Evolutionary conservation across 768 basidiomycete genomes (phyloP), one percentile per base, ranked within the genome.

Genomic region (Rhizopogon salebrosus): DNA sequence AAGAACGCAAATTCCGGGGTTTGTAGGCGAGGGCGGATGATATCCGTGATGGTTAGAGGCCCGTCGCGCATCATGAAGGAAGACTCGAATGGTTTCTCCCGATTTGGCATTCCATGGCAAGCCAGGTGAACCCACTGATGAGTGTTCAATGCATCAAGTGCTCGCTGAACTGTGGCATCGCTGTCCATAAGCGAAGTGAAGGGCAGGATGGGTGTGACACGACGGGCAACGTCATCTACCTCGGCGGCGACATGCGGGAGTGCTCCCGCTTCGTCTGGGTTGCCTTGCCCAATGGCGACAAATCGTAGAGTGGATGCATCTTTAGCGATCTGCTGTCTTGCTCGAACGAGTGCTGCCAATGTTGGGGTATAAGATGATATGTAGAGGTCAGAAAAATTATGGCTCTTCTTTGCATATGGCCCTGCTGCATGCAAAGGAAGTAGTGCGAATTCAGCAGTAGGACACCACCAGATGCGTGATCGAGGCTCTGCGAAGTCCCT

Each of bases 361-460:
- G n/a, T n/a, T n/a, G n/a, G n/a, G n/a, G 1, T 70, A 38, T 72
- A 71, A 13, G 70, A 71, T 7, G 71, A 71, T 22, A 71, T 36
- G 35, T 64, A 60, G 13, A 66, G 37, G 37, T 57, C 42, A 7
- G 59, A 9, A 49, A 60, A 41, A 50, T 54, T 55, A 11, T 26
- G 22, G 0, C 22, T 41, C 13, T 46, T 42, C 26, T n/a, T n/a
- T n/a, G 43, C 54, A 43, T n/a, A n/a, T n/a, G n/a, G n/a, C n/a
- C n/a, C n/a, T n/a, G n/a, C n/a, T n/a, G n/a, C n/a, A n/a, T n/a
- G n/a, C n/a, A n/a, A n/a, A n/a, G n/a, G n/a, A n/a, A n/a, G n/a
- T n/a, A n/a, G n/a, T n/a, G n/a, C n/a, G n/a, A n/a, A n/a, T n/a
- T n/a, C n/a, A n/a, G n/a, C n/a, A n/a, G n/a, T n/a, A n/a, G n/a